Percentiles rank a stretch among this genome's conserved stretches.
phyloP scores from a whole-genome alignment of 139 green algal genomes.

The Micromonas pusilla region DNA sequence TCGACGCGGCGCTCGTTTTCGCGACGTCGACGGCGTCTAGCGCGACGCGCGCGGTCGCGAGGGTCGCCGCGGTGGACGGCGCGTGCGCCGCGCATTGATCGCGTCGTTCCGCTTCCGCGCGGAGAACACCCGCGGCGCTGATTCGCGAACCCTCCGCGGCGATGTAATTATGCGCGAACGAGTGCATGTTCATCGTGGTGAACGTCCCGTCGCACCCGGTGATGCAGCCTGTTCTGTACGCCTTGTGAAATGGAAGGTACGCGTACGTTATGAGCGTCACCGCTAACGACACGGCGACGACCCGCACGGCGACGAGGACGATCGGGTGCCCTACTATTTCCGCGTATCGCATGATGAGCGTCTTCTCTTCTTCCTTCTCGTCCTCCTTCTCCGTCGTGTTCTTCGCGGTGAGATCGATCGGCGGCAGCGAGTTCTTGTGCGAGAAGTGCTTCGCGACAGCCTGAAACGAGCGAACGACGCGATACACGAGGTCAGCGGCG shows the following conservation, averaged over 20 bases:
- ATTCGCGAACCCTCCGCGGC: neutral
- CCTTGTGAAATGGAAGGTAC: neutral
- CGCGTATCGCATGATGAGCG: neutral
- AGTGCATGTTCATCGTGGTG: neutral
- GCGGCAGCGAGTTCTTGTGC: no score
- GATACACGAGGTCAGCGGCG: neutral
- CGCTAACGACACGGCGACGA: neutral
- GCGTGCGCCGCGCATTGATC: neutral
- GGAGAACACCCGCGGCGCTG: no score
- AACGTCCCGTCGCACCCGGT: neutral
- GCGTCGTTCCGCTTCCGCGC: no score
- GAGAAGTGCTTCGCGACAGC: no score
- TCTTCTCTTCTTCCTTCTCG: neutral
- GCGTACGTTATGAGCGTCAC: neutral
- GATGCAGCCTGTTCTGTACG: neutral
- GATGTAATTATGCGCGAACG: neutral
- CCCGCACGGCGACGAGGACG: neutral
- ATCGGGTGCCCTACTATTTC: neutral
- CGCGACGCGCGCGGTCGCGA: no score
- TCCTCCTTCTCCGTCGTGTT: no score
- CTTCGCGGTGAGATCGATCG: no score
- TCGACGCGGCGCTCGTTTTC: no score
- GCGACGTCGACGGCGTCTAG: no score
- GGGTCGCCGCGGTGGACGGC: no score
- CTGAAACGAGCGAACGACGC: no score